phyloP scores from a whole-genome alignment of 257 asterid species.

The Solanum piurae region DNA sequence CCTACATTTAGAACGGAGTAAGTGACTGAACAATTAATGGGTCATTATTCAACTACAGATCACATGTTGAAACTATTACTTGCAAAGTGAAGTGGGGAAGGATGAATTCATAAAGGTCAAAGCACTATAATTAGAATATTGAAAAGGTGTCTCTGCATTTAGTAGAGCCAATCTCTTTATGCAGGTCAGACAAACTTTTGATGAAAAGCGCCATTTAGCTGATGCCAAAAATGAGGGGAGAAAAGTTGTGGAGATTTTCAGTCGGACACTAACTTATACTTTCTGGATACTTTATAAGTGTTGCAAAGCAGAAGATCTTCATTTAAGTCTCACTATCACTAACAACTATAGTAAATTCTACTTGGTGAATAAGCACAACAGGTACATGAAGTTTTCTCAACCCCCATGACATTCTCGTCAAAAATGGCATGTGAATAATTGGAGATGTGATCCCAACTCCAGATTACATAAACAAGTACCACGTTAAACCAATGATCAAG shows the following conservation, averaged over 20 bases:
- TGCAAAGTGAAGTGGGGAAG: neutral
- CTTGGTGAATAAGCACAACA: neutral
- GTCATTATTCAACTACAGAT: neutral
- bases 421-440: neutral
- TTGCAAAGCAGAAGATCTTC: neutral
- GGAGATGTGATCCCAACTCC: neutral
- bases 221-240: neutral
- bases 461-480: neutral
- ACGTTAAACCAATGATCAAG: neutral
- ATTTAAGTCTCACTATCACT: neutral
- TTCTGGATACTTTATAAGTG: neutral
- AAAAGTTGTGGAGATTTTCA: neutral
- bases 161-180: neutral
- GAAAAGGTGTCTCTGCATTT: neutral
- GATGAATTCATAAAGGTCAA: neutral
- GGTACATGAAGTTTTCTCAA: neutral
- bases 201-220: neutral
- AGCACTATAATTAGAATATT: neutral
- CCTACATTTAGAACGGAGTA: conserved; percentile 33
- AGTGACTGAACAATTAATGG: neutral
- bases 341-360: neutral
- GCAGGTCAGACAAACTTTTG: neutral
- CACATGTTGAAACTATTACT: neutral
- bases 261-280: neutral
- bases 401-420: neutral